Evolutionary conservation across 2,329 filamentous ascomycete species (phyloP).

Genomic region (Apiospora sp.): DNA sequence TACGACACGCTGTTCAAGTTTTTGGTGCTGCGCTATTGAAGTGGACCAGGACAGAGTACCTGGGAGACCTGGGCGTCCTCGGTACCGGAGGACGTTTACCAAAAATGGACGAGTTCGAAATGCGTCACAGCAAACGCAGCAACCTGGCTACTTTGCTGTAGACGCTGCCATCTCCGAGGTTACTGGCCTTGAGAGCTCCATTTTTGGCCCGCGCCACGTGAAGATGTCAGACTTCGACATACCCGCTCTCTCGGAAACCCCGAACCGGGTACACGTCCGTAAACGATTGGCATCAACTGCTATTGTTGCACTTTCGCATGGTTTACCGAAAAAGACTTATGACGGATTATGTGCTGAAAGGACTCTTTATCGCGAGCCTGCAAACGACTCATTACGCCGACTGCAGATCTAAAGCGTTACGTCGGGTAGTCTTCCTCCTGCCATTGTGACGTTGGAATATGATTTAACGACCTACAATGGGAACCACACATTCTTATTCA

Average conservation of each 20-base stretch:
- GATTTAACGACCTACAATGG: not conserved
- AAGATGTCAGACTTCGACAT: not conserved
- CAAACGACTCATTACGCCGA: not conserved
- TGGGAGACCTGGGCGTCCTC: not conserved
- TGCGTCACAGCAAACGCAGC: not conserved
- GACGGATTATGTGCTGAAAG: not conserved
- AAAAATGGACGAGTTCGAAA: not conserved
- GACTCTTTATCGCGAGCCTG: not conserved
- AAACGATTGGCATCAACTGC: not conserved
- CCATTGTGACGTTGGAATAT: not conserved
- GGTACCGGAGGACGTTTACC: not conserved
- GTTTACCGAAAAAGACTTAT: not conserved
- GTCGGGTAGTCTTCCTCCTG: not conserved
- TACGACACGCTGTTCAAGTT: not conserved
- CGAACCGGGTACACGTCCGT: not conserved
- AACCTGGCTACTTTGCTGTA: not conserved
- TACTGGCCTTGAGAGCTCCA: not conserved
- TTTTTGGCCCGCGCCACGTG: not conserved
- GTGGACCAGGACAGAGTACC: not conserved
- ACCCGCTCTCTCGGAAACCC: not conserved
- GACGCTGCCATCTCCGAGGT: not conserved
- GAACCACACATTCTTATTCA: not conserved
- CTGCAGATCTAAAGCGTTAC: not conserved
- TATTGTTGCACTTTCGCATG: not conserved
- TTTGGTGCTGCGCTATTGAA: not conserved